Evolutionary conservation across 2,329 filamentous ascomycete genomes (phyloP), one percentile per base, ranked within the genome.

Genomic region (Alternaria ethzedia): DNA sequence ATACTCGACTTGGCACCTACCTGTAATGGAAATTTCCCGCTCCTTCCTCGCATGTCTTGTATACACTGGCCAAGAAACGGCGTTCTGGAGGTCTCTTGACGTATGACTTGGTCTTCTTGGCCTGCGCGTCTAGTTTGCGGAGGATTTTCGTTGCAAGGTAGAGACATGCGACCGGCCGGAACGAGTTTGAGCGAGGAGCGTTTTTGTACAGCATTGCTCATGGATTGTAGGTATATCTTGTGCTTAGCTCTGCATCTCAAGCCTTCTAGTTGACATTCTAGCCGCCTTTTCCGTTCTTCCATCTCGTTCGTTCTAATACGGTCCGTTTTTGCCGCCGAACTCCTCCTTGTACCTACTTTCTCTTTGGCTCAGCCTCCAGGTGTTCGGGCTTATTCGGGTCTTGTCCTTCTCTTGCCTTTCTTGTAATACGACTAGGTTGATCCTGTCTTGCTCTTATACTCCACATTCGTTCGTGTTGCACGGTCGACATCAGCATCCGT

Each of bases 71-170:
- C 66, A 63, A 64, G 55, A 9, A 41, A 59, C 56, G 62, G 63
- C 57, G 58, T 51, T 65, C 52, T 56, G 49, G 54, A 63, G 63
- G 51, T 32, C 58, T 61, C 59, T 64, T 57, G 57, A 51, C 64
- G 74, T 74, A 56, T 72, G 71, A 74, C 74, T 75, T 76, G 74
- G 72, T 49, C 47, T 15, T 51, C 71, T 73, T 75, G 71, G 72
- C 72, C 63, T 41, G 36, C n/a, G 63, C 66, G 63, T 45, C 58
- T 54, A 58, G 20, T 36, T 25, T 32, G 23, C 58, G 66, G 66
- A 55, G 46, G 57, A 28, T 13, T 25, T n/a, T 43, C 23, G 21
- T 23, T 41, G 28, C 28, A 47, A 46, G 54, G 44, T 26, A 45
- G 25, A 43, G 15, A 21, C 36, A 41, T 41, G 36, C 36, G 15